These are phyloP conservation scores for Gaultheria prostrata DNA, from an alignment of 148 eudicot species.

Conservation along the genomic window DNA sequence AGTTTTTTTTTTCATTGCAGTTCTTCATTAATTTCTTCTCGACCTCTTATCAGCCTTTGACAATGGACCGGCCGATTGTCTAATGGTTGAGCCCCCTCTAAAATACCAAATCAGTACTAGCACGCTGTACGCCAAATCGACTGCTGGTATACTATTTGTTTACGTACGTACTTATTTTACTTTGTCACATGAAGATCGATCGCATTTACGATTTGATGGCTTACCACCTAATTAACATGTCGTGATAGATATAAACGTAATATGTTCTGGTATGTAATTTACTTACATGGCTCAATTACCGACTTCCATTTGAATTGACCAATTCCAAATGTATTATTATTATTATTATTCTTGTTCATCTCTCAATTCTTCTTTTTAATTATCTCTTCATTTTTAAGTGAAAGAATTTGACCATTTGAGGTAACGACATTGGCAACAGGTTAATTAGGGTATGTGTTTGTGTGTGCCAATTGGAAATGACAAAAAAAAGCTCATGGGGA, in stretches of 20 bases:
- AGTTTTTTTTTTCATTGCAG: too few relatives aligned
- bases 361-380: constrained; percentile 3
- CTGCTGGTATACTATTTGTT: background rate
- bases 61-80: too few relatives aligned
- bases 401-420: background rate
- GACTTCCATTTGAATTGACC: constrained; percentile 9
- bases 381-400: background rate
- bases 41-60: too few relatives aligned
- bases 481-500: background rate
- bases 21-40: too few relatives aligned
- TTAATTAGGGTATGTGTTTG: background rate
- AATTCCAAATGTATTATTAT: background rate
- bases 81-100: too few relatives aligned
- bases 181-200: background rate
- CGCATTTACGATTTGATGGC: background rate
- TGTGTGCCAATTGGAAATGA: constrained; percentile 1
- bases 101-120: too few relatives aligned
- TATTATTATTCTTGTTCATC: background rate
- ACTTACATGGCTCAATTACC: constrained; percentile 5
- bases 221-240: background rate
- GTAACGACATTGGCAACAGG: background rate
- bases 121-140: too few relatives aligned
- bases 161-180: background rate
- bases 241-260: background rate
- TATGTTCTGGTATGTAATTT: background rate